A percentile compares a stretch with the other conserved stretches of the same genome.
Conservation (phyloP, 1,284 basidiomycete genomes). For the Ceratorhiza oryzae-sativae region DNA sequence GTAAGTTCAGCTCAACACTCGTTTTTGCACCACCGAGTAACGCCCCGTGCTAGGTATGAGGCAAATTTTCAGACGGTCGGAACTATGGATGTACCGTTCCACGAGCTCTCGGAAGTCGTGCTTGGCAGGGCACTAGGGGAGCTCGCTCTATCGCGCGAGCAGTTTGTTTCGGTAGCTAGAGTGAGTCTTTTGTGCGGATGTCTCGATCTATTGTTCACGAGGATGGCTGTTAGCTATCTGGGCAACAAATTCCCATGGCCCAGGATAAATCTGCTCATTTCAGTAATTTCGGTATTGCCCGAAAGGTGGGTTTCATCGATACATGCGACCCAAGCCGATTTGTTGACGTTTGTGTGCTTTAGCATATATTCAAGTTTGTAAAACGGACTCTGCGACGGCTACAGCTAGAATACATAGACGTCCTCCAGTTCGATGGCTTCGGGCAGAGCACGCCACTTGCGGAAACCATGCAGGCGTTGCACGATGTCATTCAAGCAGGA, state of each 20-base stretch:
- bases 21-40: constrained; percentile 3
- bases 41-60: constrained; percentile 47
- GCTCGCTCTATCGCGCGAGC: constrained; percentile 40
- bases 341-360: constrained; percentile 41
- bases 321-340: constrained; percentile 41
- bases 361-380: constrained; percentile 35
- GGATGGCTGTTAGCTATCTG: constrained; percentile 33
- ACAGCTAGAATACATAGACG: constrained; percentile 22
- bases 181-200: constrained; percentile 44
- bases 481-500: constrained; percentile 23
- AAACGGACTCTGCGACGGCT: constrained; percentile 16
- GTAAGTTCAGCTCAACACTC: constrained; percentile 42
- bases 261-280: constrained; percentile 46
- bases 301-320: constrained; percentile 46
- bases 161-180: constrained; percentile 44
- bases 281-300: constrained; percentile 51
- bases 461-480: constrained; percentile 22
- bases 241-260: constrained; percentile 45
- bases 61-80: constrained; percentile 61
- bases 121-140: constrained; percentile 47
- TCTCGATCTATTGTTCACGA: background rate
- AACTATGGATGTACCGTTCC: constrained; percentile 53
- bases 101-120: constrained; percentile 42
- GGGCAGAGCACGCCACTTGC: constrained; percentile 24
- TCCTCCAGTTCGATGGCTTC: constrained; percentile 23